These are phyloP conservation scores for Alternaria triticimaculans DNA, from an alignment of 2,329 filamentous ascomycete species.

Conservation along the genomic window DNA sequence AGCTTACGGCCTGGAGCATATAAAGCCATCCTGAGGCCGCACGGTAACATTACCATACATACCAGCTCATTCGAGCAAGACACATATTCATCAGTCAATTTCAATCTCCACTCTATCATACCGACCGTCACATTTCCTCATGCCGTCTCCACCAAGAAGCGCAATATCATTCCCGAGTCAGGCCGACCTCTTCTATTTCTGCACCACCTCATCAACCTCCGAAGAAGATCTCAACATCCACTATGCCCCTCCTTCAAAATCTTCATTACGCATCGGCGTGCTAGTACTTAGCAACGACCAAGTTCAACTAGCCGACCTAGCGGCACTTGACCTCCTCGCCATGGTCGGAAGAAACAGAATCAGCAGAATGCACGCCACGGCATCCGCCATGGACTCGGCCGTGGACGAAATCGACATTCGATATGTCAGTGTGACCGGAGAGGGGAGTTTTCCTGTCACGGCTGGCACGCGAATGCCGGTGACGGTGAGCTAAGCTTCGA, in stretches of 20 bases:
- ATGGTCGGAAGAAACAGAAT: slow-evolving; percentile 41
- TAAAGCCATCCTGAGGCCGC: slow-evolving; percentile 34
- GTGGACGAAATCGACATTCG: slow-evolving; percentile 48
- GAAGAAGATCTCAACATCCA: slow-evolving; percentile 42
- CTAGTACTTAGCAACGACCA: slow-evolving; percentile 37
- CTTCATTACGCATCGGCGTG: slow-evolving; percentile 44
- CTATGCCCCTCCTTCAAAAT: slow-evolving; percentile 43
- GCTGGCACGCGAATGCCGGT: slow-evolving; percentile 46
- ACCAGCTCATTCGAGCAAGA: not conserved
- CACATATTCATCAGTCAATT: not conserved
- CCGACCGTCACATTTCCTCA: slow-evolving; percentile 17
- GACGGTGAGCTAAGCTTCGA: slow-evolving; percentile 46
- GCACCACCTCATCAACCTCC: slow-evolving; percentile 44
- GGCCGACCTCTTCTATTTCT: slow-evolving; percentile 47
- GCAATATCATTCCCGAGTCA: slow-evolving; percentile 44
- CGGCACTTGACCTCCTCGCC: slow-evolving; percentile 42
- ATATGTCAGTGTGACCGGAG: slow-evolving; percentile 47
- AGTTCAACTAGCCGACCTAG: slow-evolving; percentile 43
- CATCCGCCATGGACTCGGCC: slow-evolving; percentile 35
- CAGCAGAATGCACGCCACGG: slow-evolving; percentile 30
- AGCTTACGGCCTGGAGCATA: slow-evolving; percentile 21
- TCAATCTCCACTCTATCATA: not conserved
- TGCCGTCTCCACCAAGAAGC: slow-evolving; percentile 44
- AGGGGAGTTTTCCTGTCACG: slow-evolving; percentile 45
- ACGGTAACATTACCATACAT: slow-evolving; percentile 14